Evolutionary conservation across 331 rosid genomes (phyloP), one percentile per base, ranked within the genome.

Genomic region (Rhamnella rubrinervis): DNA sequence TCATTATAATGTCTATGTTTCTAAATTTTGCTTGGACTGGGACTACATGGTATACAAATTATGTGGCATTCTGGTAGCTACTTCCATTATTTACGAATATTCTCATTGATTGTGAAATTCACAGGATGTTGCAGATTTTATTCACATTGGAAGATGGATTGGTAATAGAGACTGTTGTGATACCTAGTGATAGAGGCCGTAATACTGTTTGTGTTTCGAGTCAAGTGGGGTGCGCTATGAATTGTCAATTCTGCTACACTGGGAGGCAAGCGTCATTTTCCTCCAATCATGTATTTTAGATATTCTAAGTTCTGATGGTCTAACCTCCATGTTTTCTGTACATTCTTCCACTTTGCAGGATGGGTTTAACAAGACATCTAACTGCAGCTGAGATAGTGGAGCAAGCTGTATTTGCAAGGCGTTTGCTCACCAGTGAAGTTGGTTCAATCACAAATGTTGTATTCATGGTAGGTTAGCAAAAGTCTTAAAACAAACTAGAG

Each of bases 141-240:
- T 93, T 90, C 80, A 68, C 80, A n/a, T 88, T 90, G 85, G 95
- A 86, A 70, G 98, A 93, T 71, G 97, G 85, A 35, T 44, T 78
- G 82, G 78, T 88, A 53, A 86, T 90, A 74, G 98, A 93, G 83
- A 93, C 98, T 12, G 97, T 90, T 49, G 83, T 93, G 65, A 93
- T 93, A 75, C 98, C 97, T 59, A 82, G 87, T 53, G 92, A 90
- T 31, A 82, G 86, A 47, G 87, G 95, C 59, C 88, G 96, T 73
- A 93, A 88, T 77, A 90, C 98, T 15, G 96, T 90, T 68, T 93
- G 98, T 65, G 97, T 93, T 78, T 93, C 97, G n/a, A 93, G 98
- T 85, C 98, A 93, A 86, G 98, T 93, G 72, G 98, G 97, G 28
- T 93, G 98, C 65, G 96, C 96, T 68, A 84, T 90, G 98, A 93